These are phyloP conservation scores for Ephemerocybe angulata DNA, from an alignment of 768 basidiomycete species.

Conservation along the genomic window DNA sequence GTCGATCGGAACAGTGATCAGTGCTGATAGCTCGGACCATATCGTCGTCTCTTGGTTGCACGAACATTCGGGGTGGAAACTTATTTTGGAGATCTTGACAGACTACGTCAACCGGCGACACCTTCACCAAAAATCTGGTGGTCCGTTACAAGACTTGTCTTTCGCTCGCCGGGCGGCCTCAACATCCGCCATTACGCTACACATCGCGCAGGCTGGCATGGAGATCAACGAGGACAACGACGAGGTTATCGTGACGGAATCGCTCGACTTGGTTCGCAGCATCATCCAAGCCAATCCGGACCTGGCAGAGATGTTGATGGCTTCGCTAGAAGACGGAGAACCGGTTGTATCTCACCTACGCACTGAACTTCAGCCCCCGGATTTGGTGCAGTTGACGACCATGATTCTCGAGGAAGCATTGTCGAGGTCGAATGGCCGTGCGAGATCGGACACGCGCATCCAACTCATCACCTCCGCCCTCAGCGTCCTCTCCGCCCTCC, in stretches of 20 bases:
- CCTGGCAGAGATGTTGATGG: slow-evolving; percentile 63
- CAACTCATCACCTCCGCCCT: slow-evolving; percentile 77
- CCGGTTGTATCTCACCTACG: slow-evolving; percentile 50
- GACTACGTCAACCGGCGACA: slow-evolving; percentile 67
- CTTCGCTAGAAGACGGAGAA: slow-evolving; percentile 58
- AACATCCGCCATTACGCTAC: slow-evolving; percentile 30
- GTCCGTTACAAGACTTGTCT: slow-evolving; percentile 49
- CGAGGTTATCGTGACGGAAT: slow-evolving; percentile 63
- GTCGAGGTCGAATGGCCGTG: slow-evolving; percentile 43
- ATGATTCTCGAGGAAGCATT: slow-evolving; percentile 81
- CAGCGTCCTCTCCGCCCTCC: slow-evolving; percentile 73
- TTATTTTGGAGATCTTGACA: slow-evolving; percentile 76
- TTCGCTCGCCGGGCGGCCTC: slow-evolving; percentile 45
- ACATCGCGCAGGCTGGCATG: slow-evolving; percentile 57
- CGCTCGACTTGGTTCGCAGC: slow-evolving; percentile 75
- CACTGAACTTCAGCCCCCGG: slow-evolving; percentile 54
- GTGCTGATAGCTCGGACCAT: slow-evolving; percentile 64
- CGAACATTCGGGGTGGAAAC: slow-evolving; percentile 80
- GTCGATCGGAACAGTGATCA: slow-evolving; percentile 68
- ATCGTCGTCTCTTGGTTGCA: slow-evolving; percentile 79
- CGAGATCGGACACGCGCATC: slow-evolving; percentile 42
- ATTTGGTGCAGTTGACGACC: slow-evolving; percentile 75
- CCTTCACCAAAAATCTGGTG: slow-evolving; percentile 35
- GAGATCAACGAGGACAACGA: slow-evolving; percentile 62
- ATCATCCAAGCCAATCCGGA: slow-evolving; percentile 67